Evolutionary conservation across 169 alveolate species (phyloP), one percentile per base, ranked within the genome.

Genomic region (Plasmodium inui): DNA sequence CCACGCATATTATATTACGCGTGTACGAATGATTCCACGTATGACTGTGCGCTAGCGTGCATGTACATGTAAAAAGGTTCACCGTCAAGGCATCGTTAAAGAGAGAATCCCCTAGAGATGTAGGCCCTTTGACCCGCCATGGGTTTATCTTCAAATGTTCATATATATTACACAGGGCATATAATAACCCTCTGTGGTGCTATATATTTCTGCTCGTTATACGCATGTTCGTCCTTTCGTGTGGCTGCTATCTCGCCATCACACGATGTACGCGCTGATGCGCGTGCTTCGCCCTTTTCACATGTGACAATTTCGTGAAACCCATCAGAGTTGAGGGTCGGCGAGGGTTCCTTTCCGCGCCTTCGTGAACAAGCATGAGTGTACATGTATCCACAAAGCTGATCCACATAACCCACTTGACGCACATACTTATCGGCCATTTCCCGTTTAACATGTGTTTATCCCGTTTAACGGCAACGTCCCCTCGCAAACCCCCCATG

Each of bases 401-500:
- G 61, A 50, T 26, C 61, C 61, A 50, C 22, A 0, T 34, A 34
- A 50, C 61, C 19, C 61, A 14, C 22, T 26, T 50, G 7, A 50
- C 22, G 8, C 22, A 17, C 61, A 8, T 50, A 50, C 61, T 50
- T 50, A 17, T 50, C 19, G 55, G 17, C 61, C 61, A 50, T 50
- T 50, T 3, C 10, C 32, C 34, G 8, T 5, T 71, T n/a, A 28
- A 28, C 30, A 17, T 39, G 71, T 50, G 3, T 81, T 57, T 67
- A 57, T 57, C 26, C 30, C 71, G 8, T 82, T 82, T 7, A 55
- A 55, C 7, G 74, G n/a, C 22, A n/a, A 12, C 67, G 28, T 34
- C 37, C 30, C 12, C 9, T 28, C 67, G 55, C 53, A 83, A 53
- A 17, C 26, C 44, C 72, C 50, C 57, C 72, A 88, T 88, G 94